Percentiles rank a stretch among this genome's conserved stretches.
Conservation (phyloP, 2,329 filamentous ascomycete genomes). For the Ophiostoma australiae region DNA sequence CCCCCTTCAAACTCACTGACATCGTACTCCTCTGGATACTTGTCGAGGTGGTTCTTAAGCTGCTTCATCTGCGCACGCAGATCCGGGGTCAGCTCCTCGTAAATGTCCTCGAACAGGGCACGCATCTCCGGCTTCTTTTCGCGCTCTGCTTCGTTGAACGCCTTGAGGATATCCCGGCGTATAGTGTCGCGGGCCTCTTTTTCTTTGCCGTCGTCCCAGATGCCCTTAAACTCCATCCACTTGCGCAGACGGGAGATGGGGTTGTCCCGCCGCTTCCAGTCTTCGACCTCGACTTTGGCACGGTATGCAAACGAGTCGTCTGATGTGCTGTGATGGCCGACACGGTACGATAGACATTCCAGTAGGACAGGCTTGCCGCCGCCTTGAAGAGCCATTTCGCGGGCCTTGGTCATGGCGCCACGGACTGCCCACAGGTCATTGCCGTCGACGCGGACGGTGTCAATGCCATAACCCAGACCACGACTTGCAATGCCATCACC, state of each 20-base stretch:
- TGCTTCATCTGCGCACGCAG: slow-evolving; percentile 64
- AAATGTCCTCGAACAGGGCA: slow-evolving; percentile 79
- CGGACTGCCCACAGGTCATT: slow-evolving; percentile 77
- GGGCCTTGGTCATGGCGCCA: slow-evolving; percentile 64
- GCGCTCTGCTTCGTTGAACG: slow-evolving; percentile 77
- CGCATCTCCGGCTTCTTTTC: slow-evolving; percentile 71
- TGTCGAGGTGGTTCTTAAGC: slow-evolving; percentile 70
- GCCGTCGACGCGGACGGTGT: slow-evolving; percentile 74
- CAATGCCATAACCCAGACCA: slow-evolving; percentile 76
- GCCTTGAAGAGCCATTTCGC: slow-evolving; percentile 70
- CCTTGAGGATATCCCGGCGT: slow-evolving; percentile 62
- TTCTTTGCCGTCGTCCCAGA: slow-evolving; percentile 84
- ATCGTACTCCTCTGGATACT: slow-evolving; percentile 92
- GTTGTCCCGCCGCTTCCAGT: slow-evolving; percentile 60
- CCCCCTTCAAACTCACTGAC: slow-evolving; percentile 35
- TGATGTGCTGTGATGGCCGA: slow-evolving; percentile 89
- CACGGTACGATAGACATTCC: slow-evolving; percentile 97
- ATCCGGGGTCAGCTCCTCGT: slow-evolving; percentile 68
- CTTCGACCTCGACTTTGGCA: slow-evolving; percentile 83
- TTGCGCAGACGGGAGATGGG: slow-evolving; percentile 38
- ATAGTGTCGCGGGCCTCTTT: slow-evolving; percentile 43
- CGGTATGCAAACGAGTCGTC: slow-evolving; percentile 97
- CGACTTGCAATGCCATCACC: slow-evolving; percentile 76
- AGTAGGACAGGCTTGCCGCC: slow-evolving; percentile 81
- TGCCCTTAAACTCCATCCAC: slow-evolving; percentile 76